These are phyloP conservation scores for Phaeomoniella chlamydospora DNA, from an alignment of 2,329 filamentous ascomycete genomes.

Conservation along the genomic window DNA sequence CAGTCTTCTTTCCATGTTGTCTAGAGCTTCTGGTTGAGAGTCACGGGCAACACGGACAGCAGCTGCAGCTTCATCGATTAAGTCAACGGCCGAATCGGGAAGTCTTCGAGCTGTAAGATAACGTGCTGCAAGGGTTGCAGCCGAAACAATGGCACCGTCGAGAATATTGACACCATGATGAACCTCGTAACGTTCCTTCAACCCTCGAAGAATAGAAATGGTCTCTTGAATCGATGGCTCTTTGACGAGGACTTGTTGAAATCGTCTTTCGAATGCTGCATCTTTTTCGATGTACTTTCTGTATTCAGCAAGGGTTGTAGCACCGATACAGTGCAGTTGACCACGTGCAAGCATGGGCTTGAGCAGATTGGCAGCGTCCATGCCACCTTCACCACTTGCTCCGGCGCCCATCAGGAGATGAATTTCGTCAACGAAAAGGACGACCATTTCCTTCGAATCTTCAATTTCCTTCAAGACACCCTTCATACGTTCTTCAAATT, in stretches of 20 bases:
- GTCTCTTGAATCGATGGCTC: slow-evolving; percentile 82
- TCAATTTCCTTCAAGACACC: slow-evolving; percentile 94
- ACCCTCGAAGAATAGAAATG: slow-evolving; percentile 90
- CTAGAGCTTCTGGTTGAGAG: slow-evolving; percentile 89
- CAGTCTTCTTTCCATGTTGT: slow-evolving; percentile 79
- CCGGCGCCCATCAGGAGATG: slow-evolving; percentile 97
- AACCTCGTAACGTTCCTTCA: slow-evolving; percentile 96
- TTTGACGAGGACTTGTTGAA: slow-evolving; percentile 96
- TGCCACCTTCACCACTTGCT: slow-evolving; percentile 85
- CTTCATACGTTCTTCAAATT: slow-evolving; percentile 99
- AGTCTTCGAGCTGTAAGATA: slow-evolving; percentile 85
- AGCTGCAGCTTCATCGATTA: slow-evolving; percentile 91
- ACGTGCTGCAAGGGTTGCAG: slow-evolving; percentile 80
- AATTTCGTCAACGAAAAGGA: slow-evolving; percentile 97
- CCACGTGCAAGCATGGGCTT: slow-evolving; percentile 97
- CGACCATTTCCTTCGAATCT: slow-evolving; percentile 88
- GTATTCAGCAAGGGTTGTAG: slow-evolving; percentile 89
- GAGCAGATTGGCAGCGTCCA: slow-evolving; percentile 94
- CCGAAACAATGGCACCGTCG: slow-evolving; percentile 80
- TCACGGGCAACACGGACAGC: slow-evolving; percentile 93
- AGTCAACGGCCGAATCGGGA: slow-evolving; percentile 89
- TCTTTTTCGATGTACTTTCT: slow-evolving; percentile 99
- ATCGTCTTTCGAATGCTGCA: slow-evolving; percentile 91
- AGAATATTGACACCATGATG: slow-evolving; percentile 96
- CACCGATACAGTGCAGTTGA: slow-evolving; percentile 94